Percentiles rank a stretch among this genome's conserved stretches.
These are phyloP conservation scores for Phytophthora citrophthora DNA, from an alignment of 352 stramenopile genomes.

Conservation along the genomic window DNA sequence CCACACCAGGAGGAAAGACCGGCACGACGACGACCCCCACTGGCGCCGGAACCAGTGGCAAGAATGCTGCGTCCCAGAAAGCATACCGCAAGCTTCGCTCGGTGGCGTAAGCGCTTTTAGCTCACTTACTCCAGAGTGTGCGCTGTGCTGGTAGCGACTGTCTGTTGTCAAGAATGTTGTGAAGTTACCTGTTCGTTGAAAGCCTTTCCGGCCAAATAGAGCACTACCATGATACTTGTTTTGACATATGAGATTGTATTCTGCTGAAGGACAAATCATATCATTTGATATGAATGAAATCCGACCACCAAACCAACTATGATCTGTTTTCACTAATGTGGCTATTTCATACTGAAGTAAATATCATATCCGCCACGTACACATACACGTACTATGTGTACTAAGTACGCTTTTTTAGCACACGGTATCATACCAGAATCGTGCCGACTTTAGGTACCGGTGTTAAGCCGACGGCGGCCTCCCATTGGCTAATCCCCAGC, in stretches of 20 bases:
- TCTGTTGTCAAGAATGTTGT: background rate
- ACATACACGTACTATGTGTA: too few species aligned
- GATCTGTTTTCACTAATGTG: too few species aligned
- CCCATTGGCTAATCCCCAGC: background rate
- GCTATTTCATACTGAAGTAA: too few species aligned
- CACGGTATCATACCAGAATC: background rate
- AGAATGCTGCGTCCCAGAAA: slow-evolving; percentile 6
- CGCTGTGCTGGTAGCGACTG: background rate
- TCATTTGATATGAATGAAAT: too few species aligned
- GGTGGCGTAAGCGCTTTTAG: background rate
- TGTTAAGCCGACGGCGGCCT: background rate
- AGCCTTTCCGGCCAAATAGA: too few species aligned
- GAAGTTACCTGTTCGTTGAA: background rate
- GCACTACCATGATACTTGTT: background rate
- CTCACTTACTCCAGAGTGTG: background rate
- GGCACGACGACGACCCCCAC: background rate
- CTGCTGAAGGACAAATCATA: too few species aligned
- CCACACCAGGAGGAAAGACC: background rate
- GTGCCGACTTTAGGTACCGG: background rate
- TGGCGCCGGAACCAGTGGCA: slow-evolving; percentile 7
- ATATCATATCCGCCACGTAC: too few species aligned
- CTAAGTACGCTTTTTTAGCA: background rate
- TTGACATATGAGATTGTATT: too few species aligned
- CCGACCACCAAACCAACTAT: too few species aligned
- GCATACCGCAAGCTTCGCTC: slow-evolving; percentile 8